phyloP scores from a whole-genome alignment of 1,284 basidiomycete species.

The Pseudozyma sp. region DNA sequence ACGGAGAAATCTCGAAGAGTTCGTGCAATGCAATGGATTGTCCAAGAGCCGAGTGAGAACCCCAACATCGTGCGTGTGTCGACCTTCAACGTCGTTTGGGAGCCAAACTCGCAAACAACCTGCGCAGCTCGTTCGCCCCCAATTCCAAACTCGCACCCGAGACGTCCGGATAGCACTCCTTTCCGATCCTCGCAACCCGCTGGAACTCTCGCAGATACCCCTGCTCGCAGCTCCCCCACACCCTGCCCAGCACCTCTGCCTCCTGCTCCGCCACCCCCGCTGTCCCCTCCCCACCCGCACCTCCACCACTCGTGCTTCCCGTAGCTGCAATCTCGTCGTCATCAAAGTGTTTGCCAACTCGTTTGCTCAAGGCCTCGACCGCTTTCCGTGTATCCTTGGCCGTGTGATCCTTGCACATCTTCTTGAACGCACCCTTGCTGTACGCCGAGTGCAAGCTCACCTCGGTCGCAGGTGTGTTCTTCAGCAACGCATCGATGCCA shows the following conservation, averaged over 20 bases:
- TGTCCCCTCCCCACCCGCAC: background rate
- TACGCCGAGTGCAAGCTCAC: slow-evolving; percentile 82
- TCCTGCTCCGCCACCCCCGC: slow-evolving; percentile 9
- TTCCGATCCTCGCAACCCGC: slow-evolving; percentile 28
- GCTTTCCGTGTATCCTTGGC: slow-evolving; percentile 86
- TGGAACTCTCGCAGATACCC: slow-evolving; percentile 47
- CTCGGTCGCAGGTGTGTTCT: slow-evolving; percentile 83
- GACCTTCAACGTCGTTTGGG: slow-evolving; percentile 18
- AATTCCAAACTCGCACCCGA: slow-evolving; percentile 23
- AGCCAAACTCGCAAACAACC: slow-evolving; percentile 29
- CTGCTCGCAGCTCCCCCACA: slow-evolving; percentile 53
- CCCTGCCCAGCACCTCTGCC: slow-evolving; percentile 41
- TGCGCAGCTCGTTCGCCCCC: slow-evolving; percentile 26
- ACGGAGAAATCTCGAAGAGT: too few species aligned
- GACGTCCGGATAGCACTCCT: slow-evolving; percentile 51
- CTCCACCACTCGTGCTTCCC: background rate
- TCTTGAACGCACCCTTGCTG: slow-evolving; percentile 81
- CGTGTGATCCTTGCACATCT: slow-evolving; percentile 85
- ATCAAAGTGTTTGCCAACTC: slow-evolving; percentile 92
- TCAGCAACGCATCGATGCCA: slow-evolving; percentile 85
- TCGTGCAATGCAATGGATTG: too few species aligned
- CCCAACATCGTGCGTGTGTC: background rate
- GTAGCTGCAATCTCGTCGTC: slow-evolving; percentile 72
- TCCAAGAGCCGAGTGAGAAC: background rate
- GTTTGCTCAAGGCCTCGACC: slow-evolving; percentile 85